Base-by-base conservation (phyloP, 148 eudicot species). In the Limonium bicolor region DNA sequence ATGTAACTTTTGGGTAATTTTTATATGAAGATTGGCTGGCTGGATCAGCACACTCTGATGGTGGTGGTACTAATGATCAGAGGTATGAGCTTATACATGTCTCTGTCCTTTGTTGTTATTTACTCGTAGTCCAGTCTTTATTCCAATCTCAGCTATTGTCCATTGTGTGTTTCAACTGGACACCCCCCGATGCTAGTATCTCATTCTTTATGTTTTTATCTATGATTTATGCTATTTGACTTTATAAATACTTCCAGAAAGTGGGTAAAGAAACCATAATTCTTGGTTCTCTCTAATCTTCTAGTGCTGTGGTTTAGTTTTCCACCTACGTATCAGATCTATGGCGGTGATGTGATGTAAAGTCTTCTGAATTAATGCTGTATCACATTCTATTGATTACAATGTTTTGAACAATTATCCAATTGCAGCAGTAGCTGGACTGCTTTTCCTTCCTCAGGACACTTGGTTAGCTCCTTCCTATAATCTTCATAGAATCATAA, bases 351-450 rank as follows among this genome's bases (percentile, higher is more conserved):
- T 1, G 20, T n/a, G 20, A 37, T 37, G 20, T 9, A 6, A 17
- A 16, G 6, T 13, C 19, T 13, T 36, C 8, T 14, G 12, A 13
- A 17, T 37, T 20, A 10, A 23, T 19, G 24, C 25, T 12, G 21
- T 20, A 19, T 20, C 12, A n/a, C 12, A n/a, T 18, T 6, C 2
- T 20, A 6, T 7, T 19, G 12, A 18, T n/a, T 40, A 40, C 9
- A 7, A n/a, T 20, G 27, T 27, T 3, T 31, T 56, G 26, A 7
- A 46, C 20, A 25, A 38, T 56, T 40, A 10, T 43, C 11, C 35
- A 1, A 30, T 53, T n/a, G 71, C 96, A 77, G 96, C 67, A 56
- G 70, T 25, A 48, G 76, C 31, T 81, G 92, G 95, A 65, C 78
- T 59, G 54, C 93, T 22, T 67, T 72, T 56, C 60, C 76, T 34